These are phyloP conservation scores for Claviceps maximensis DNA, from an alignment of 2,329 filamentous ascomycete genomes.

Conservation along the genomic window DNA sequence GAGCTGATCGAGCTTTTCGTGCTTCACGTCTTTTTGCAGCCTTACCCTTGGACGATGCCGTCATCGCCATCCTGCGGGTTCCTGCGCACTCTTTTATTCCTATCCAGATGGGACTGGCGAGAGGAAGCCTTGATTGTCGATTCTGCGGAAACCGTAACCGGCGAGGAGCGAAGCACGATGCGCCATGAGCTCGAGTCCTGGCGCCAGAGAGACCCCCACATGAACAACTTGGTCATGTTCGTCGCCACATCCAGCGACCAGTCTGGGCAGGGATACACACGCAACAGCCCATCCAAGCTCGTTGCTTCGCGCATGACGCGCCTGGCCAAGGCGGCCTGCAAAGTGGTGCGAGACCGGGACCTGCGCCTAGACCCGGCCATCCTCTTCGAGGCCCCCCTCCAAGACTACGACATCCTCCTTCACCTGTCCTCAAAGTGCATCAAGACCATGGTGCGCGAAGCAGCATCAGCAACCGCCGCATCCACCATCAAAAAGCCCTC, in stretches of 20 bases:
- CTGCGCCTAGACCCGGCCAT: conserved; percentile 32
- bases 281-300: conserved; percentile 59
- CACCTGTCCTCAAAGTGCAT: conserved; percentile 47
- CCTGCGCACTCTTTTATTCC: conserved; percentile 62
- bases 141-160: conserved; percentile 45
- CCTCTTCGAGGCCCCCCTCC: conserved; percentile 60
- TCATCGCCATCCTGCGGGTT: conserved; percentile 70
- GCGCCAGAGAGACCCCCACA: conserved; percentile 75
- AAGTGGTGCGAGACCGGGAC: conserved; percentile 41
- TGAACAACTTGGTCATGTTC: conserved; percentile 74
- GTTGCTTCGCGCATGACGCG: conserved; percentile 72
- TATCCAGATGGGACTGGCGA: conserved; percentile 88
- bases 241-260: conserved; percentile 66
- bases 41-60: conserved; percentile 68
- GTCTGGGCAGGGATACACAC: conserved; percentile 71
- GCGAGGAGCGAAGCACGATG: conserved; percentile 47
- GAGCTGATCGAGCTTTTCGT: conserved; percentile 79
- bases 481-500: conserved; percentile 25
- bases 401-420: conserved; percentile 79
- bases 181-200: conserved; percentile 65
- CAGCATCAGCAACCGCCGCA: conserved; percentile 21
- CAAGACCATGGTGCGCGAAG: conserved; percentile 26
- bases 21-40: conserved; percentile 63
- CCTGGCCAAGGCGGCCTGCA: conserved; percentile 64
- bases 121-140: conserved; percentile 72